Base-by-base conservation (phyloP, 2,329 filamentous ascomycete genomes). In the Metarhizium anisopliae region DNA sequence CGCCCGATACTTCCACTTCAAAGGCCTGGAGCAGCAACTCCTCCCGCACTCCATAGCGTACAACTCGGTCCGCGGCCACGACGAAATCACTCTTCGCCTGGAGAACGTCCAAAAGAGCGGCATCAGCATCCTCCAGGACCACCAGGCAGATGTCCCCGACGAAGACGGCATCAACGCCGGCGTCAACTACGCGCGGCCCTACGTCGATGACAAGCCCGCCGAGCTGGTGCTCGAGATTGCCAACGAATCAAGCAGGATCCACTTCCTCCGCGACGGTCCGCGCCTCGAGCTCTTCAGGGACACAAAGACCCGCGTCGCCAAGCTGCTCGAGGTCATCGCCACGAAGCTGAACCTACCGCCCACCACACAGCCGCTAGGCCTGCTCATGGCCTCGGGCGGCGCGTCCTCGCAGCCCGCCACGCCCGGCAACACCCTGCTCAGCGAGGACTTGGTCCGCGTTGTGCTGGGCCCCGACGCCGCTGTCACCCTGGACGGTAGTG, bases 51-150 rank as follows among this genome's bases (percentile, higher is more conserved):
- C 82, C 32, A 87, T 93, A 58, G 83, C 79, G 53, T 91, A 84
- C 70, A 96, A 96, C 64, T 80, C 88, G 40, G 73, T 80, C 16
- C 80, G 87, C 2, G 75, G 79, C 16, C 81, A 81, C 51, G 77
- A 82, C 3, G 92, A 97, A 71, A 95, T 97, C 18, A 73, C 84
- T 4, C 76, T 97, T 36, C 81, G 89, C 0, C 72, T 97, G 2
- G 86, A 94, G 64, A 92, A 96, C 64, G 82, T 97, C n/a, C 83
- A 93, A 38, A 92, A 93, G 64, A 91, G 88, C 2, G 93, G 93
- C 14, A 77, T 96, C 50, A 83, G 83, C 16, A 80, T 94, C 60
- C 74, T 73, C 1, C 69, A 72, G 8, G 84, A 87, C 61, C 40
- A 40, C 6, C 29, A 20, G 20, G 47, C 29, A 13, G 20, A 13